Conservation (phyloP, 495 filamentous ascomycete genomes). For the Echria macrotheca region DNA sequence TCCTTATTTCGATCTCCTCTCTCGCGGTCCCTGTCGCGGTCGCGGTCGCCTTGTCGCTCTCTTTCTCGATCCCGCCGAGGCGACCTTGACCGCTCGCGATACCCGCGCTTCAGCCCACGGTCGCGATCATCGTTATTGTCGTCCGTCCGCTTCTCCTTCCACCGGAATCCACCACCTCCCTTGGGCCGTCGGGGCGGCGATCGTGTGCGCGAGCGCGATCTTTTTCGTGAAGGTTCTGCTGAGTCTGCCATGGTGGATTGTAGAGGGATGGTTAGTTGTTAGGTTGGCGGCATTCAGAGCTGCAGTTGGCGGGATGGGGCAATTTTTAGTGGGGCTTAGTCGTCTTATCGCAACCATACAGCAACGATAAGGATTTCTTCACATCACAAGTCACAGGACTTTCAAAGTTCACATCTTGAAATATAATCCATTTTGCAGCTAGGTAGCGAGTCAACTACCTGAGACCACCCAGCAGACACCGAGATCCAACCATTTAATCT, state of each 20-base stretch:
- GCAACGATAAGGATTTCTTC: background rate
- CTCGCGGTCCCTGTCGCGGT: conserved; percentile 19
- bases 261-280: conserved; percentile 2
- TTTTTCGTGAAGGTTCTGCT: conserved; percentile 13
- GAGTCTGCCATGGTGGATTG: conserved; percentile 27
- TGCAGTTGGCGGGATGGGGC: background rate
- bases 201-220: conserved; percentile 33
- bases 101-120: conserved; percentile 47
- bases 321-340: conserved; percentile 21
- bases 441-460: no score
- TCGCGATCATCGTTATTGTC: conserved; percentile 42
- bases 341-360: background rate
- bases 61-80: conserved; percentile 30
- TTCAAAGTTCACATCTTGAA: no score
- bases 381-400: no score
- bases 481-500: no score
- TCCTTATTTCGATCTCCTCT: conserved; percentile 20
- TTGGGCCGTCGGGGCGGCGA: conserved; percentile 33
- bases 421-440: no score
- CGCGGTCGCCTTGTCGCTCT: conserved; percentile 27
- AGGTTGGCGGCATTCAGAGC: background rate
- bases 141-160: conserved; percentile 59
- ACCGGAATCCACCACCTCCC: conserved; percentile 55
- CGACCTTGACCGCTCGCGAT: conserved; percentile 46
- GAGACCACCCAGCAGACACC: no score